Evolutionary conservation across 1,139 yeast species (phyloP).

Genomic region (Debaryomyces udenii): DNA sequence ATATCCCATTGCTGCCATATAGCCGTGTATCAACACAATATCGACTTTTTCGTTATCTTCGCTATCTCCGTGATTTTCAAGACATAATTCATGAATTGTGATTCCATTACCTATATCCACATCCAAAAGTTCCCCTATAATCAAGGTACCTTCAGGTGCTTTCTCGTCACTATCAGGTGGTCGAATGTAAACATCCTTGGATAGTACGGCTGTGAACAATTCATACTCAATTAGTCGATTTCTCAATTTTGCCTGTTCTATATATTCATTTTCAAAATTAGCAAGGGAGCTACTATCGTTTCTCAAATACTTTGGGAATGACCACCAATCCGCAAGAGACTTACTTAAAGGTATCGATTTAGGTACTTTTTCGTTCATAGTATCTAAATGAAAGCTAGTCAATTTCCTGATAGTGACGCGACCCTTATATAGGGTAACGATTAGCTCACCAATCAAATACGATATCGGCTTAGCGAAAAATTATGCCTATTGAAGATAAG

Average conservation of each 20-base stretch:
- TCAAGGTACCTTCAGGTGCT: constrained; percentile 8
- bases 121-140: constrained; percentile 33
- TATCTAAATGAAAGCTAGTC: not conserved
- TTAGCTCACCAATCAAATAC: too few species aligned
- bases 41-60: constrained; percentile 24
- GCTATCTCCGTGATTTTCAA: constrained; percentile 28
- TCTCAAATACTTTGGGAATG: constrained; percentile 28
- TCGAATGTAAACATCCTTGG: constrained; percentile 32
- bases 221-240: constrained; percentile 39
- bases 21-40: constrained; percentile 46
- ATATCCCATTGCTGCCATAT: constrained; percentile 52
- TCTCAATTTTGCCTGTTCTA: constrained; percentile 25
- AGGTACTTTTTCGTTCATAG: constrained; percentile 1
- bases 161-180: constrained; percentile 14
- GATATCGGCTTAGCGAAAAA: too few species aligned
- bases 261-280: not conserved
- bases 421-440: too few species aligned
- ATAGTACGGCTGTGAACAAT: constrained; percentile 36
- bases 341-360: constrained; percentile 30
- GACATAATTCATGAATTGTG: constrained; percentile 41
- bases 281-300: constrained; percentile 8
- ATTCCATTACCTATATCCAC: constrained; percentile 32
- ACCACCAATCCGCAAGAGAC: constrained; percentile 48
- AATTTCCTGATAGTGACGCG: too few species aligned
- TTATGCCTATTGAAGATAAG: too few species aligned